Evolutionary conservation across 2,329 filamentous ascomycete genomes (phyloP).

Genomic region (Arthrobotrys entomopaga): DNA sequence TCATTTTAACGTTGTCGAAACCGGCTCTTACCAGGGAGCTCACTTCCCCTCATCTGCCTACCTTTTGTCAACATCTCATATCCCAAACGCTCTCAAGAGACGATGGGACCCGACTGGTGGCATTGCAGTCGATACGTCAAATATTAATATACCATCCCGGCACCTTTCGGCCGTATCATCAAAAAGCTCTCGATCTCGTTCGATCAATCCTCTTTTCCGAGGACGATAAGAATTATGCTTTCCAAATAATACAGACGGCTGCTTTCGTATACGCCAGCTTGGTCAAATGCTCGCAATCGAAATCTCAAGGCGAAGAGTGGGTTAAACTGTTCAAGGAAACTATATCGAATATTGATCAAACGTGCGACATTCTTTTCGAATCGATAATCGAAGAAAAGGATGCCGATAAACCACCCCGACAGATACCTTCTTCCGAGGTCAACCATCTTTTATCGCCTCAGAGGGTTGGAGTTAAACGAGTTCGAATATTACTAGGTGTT

Average conservation of each 20-base stretch:
- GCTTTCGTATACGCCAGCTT: constrained; percentile 28
- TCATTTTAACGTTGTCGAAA: constrained; percentile 56
- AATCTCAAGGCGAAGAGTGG: constrained; percentile 46
- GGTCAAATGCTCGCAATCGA: constrained; percentile 27
- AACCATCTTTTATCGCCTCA: constrained; percentile 36
- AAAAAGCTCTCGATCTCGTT: constrained; percentile 40
- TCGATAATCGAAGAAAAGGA: constrained; percentile 45
- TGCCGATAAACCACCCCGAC: constrained; percentile 7
- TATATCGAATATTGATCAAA: constrained; percentile 19
- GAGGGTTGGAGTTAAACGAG: constrained; percentile 25
- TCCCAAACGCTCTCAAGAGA: constrained; percentile 8
- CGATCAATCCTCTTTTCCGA: constrained; percentile 39
- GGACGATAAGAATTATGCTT: constrained; percentile 28
- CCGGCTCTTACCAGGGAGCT: constrained; percentile 58
- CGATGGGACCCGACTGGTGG: constrained; percentile 21
- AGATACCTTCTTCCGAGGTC: constrained; percentile 14
- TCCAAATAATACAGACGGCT: constrained; percentile 12
- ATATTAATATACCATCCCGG: constrained; percentile 57
- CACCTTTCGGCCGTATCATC: constrained; percentile 58
- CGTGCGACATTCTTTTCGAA: constrained; percentile 44
- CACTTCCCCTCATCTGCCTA: constrained; percentile 57
- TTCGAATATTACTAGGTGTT: constrained; percentile 5
- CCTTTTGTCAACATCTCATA: constrained; percentile 53
- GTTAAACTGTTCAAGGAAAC: constrained; percentile 44
- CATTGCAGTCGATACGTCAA: constrained; percentile 56